Percentiles rank a stretch among this genome's conserved stretches.
Evolutionary conservation across 257 asterid species (phyloP).

Genomic region (Coffea eugenioides): DNA sequence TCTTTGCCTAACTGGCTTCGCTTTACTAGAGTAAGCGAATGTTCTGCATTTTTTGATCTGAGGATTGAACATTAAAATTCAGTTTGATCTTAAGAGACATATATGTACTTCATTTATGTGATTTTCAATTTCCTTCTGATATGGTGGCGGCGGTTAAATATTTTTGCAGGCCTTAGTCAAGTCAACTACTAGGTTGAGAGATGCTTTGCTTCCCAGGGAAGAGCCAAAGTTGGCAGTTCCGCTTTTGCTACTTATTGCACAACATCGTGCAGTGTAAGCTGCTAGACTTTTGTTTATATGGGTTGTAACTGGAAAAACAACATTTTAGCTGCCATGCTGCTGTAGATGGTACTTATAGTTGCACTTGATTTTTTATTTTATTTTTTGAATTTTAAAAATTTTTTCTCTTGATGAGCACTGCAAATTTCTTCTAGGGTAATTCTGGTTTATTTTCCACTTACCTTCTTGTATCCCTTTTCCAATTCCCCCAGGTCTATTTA

Average conservation of each 20-base stretch:
- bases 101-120: not conserved
- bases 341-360: not conserved
- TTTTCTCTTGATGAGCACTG: not conserved
- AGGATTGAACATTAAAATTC: not conserved
- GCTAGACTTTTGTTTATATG: not conserved
- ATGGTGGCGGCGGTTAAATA: slow-evolving; percentile 10
- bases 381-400: not conserved
- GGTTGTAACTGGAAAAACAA: not conserved
- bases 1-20: not conserved
- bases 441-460: no score
- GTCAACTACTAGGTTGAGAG: slow-evolving; percentile 93
- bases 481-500: not conserved
- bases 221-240: slow-evolving; percentile 94
- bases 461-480: not conserved
- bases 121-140: not conserved
- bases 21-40: not conserved
- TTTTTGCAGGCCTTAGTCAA: slow-evolving; percentile 81
- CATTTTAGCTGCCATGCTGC: not conserved
- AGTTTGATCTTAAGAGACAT: not conserved
- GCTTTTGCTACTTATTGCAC: slow-evolving; percentile 89
- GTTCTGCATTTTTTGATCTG: not conserved
- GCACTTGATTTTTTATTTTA: not conserved
- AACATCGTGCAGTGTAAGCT: slow-evolving; percentile 91
- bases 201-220: slow-evolving; percentile 85
- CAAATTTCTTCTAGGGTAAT: not conserved